Conservation (phyloP, 495 filamentous ascomycete species). For the Sphaerosporella brunnea region DNA sequence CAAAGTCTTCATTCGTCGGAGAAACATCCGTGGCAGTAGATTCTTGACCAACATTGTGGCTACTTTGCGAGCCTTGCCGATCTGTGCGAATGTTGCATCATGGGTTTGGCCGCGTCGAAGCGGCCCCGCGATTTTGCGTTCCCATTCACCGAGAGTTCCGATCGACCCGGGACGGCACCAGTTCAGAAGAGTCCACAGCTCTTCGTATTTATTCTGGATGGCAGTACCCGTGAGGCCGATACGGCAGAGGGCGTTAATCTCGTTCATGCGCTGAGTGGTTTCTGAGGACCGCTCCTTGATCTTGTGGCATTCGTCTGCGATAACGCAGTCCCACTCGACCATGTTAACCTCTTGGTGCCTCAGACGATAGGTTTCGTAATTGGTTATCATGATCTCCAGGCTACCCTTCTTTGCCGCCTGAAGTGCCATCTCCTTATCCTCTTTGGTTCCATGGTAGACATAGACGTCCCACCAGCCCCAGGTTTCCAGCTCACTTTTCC, state of each 20-base stretch:
- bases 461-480: conserved; percentile 97
- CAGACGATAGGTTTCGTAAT: conserved; percentile 70
- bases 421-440: conserved; percentile 52
- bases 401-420: conserved; percentile 56
- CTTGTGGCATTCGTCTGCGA: conserved; percentile 90
- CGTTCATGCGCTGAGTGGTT: conserved; percentile 73
- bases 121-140: conserved; percentile 53
- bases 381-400: conserved; percentile 81
- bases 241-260: conserved; percentile 78
- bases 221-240: conserved; percentile 92
- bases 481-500: conserved; percentile 62
- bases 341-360: conserved; percentile 61
- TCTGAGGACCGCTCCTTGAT: conserved; percentile 66
- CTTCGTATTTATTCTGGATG: conserved; percentile 95
- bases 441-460: conserved; percentile 49
- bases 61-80: conserved; percentile 63
- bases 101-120: conserved; percentile 78
- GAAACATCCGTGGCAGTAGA: conserved; percentile 78
- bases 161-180: conserved; percentile 89
- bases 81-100: conserved; percentile 69
- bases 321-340: conserved; percentile 87
- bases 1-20: conserved; percentile 80
- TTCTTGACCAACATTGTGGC: conserved; percentile 76
- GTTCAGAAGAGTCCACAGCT: conserved; percentile 90
- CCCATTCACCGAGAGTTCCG: conserved; percentile 65